phyloP scores from a whole-genome alignment of 768 basidiomycete species.

The Pleurotus tuber-regium region DNA sequence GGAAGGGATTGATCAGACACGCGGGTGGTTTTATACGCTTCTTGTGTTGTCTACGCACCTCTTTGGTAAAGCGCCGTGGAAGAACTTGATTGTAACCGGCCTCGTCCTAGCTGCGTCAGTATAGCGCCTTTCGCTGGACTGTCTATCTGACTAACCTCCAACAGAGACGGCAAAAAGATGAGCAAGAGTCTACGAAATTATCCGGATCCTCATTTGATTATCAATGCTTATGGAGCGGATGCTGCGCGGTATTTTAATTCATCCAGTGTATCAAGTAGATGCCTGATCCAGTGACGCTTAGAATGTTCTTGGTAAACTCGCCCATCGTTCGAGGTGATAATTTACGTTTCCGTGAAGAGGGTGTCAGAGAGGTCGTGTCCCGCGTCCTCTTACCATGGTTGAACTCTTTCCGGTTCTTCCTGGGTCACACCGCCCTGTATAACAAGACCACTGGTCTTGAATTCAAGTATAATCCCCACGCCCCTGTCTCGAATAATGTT shows the following conservation, averaged over 20 bases:
- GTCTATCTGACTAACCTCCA: conserved; percentile 6
- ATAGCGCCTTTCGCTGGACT: neutral
- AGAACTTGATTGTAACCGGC: conserved; percentile 95
- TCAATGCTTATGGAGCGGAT: conserved; percentile 92
- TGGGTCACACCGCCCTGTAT: conserved; percentile 87
- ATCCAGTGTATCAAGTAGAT: neutral
- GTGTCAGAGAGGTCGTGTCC: conserved; percentile 94
- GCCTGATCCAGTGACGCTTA: conserved; percentile 23
- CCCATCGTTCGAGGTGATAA: conserved; percentile 98
- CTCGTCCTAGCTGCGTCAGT: conserved; percentile 91
- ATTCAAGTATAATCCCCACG: conserved; percentile 88
- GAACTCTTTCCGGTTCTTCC: conserved; percentile 98
- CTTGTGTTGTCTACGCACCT: conserved; percentile 95
- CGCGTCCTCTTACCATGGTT: conserved; percentile 98
- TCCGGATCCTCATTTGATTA: conserved; percentile 90
- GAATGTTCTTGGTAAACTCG: conserved; percentile 98
- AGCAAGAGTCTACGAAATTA: conserved; percentile 97
- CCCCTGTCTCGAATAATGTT: conserved; percentile 81
- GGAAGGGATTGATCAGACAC: conserved; percentile 98
- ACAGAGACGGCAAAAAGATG: conserved; percentile 98
- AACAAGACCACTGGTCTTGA: conserved; percentile 75
- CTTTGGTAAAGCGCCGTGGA: conserved; percentile 94
- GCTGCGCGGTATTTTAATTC: conserved; percentile 67
- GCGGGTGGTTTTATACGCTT: conserved; percentile 99
- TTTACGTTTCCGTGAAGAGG: conserved; percentile 96